These are phyloP conservation scores for Fusarium pilosicola DNA, from an alignment of 2,329 filamentous ascomycete genomes.

Conservation along the genomic window DNA sequence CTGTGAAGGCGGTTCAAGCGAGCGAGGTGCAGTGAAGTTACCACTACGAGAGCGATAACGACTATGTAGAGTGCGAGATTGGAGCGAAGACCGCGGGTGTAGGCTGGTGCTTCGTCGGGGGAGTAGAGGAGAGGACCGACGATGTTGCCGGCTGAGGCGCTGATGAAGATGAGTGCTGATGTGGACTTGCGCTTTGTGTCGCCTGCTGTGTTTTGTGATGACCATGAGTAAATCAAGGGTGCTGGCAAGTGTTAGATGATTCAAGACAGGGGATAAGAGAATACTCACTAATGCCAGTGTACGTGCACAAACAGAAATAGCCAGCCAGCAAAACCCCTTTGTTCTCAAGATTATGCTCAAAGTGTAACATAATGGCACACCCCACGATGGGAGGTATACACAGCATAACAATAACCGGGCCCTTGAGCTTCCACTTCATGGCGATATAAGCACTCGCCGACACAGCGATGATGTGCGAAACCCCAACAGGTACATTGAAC, in stretches of 20 bases:
- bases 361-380: constrained; percentile 62
- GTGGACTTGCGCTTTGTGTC: constrained; percentile 77
- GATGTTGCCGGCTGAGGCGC: constrained; percentile 73
- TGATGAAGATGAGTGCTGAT: constrained; percentile 72
- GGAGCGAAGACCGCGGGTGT: constrained; percentile 63
- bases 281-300: constrained; percentile 55
- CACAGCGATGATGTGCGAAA: constrained; percentile 68
- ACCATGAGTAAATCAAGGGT: constrained; percentile 70
- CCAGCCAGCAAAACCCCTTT: constrained; percentile 63
- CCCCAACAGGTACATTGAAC: constrained; percentile 69
- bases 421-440: constrained; percentile 65
- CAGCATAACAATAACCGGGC: constrained; percentile 63
- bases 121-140: constrained; percentile 73
- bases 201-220: constrained; percentile 71
- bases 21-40: constrained; percentile 58
- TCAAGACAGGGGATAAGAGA: constrained; percentile 15
- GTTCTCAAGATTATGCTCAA: constrained; percentile 57
- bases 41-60: constrained; percentile 62
- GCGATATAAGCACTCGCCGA: constrained; percentile 66
- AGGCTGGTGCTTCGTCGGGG: constrained; percentile 55
- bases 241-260: constrained; percentile 45
- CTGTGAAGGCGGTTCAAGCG: constrained; percentile 66
- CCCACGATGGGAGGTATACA: constrained; percentile 68
- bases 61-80: constrained; percentile 70
- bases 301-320: constrained; percentile 68